Evolutionary conservation across 75 land plant species (phyloP), one percentile per base, ranked within the genome.

Genomic region (Sequoiadendron giganteum): DNA sequence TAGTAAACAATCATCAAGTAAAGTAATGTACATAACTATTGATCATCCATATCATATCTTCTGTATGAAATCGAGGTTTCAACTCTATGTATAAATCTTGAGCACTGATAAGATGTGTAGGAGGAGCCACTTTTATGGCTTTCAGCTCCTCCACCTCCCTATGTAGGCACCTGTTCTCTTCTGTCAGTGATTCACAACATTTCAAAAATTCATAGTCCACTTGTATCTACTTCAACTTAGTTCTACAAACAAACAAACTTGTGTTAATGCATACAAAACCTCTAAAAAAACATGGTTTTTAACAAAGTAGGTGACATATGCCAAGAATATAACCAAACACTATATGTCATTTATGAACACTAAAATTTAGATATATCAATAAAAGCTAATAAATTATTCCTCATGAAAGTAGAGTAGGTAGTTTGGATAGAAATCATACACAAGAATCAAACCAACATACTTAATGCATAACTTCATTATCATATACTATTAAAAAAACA

Each of bases 61-160:
- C 93, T 97, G 94, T 97, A 97, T 0, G 97, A 95, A 45, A 97
- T 97, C 61, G 96, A 85, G 0, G 30, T 93, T 76, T 95, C 95
- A 21, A 97, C 95, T 87, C 96, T 95, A 88, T 88, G 79, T 86
- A 88, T 49, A 89, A 86, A 90, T 91, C 87, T 18, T 95, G 94
- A 1, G 93, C 90, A 56, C 5, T 5, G 16, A 91, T 82, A 32
- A 92, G 92, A 36, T 91, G 89, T 48, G 52, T 11, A 7, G 93
- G 91, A 36, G 94, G 94, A 11, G 86, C 91, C 45, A 92, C 95
- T 70, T 92, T 93, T 72, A 94, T 88, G 21, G 94, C 94, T 85
- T 95, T 85, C 15, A 94, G 92, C 89, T 95, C 92, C 88, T 94
- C 94, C 88, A 95, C 93, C 72, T 94, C 96, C 90, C 90, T 89